A percentile compares a stretch with the other conserved stretches of the same genome.
These are phyloP conservation scores for Cladophialophora immunda DNA, from an alignment of 2,329 filamentous ascomycete genomes.

Conservation along the genomic window DNA sequence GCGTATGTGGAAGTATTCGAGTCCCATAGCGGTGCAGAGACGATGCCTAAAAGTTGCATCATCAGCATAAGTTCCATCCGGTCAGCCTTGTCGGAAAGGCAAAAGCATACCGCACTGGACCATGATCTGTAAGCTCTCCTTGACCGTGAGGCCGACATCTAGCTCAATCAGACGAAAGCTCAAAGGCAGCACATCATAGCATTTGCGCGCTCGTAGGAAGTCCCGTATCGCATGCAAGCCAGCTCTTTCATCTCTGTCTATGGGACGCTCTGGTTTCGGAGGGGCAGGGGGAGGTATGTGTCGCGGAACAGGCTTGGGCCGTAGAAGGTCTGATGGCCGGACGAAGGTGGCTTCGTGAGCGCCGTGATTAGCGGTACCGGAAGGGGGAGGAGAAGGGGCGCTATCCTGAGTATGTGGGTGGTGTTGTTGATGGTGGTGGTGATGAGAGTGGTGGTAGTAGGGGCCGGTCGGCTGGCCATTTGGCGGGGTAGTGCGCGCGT, in stretches of 20 bases:
- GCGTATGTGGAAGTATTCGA: conserved; percentile 92
- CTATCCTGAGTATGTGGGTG: conserved; percentile 34
- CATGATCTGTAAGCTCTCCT: conserved; percentile 94
- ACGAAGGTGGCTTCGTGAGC: conserved; percentile 58
- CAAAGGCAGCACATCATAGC: conserved; percentile 95
- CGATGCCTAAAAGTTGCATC: conserved; percentile 73
- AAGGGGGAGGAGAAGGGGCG: conserved; percentile 26
- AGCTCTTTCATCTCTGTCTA: conserved; percentile 59
- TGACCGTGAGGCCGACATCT: conserved; percentile 92
- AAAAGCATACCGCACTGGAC: conserved; percentile 81
- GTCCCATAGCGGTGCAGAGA: conserved; percentile 97
- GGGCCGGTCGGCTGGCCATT: conserved; percentile 23
- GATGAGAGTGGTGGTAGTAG: conserved; percentile 32
- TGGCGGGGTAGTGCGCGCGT: conserved; percentile 19
- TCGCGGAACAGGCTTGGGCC: conserved; percentile 49
- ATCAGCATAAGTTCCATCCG: conserved; percentile 14
- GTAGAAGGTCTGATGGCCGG: conserved; percentile 59
- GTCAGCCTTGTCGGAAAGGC: conserved; percentile 22
- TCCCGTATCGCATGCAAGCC: conserved; percentile 81
- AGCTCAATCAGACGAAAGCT: conserved; percentile 96
- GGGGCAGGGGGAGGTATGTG: conserved; percentile 55
- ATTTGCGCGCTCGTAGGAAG: conserved; percentile 94
- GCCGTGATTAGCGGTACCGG: conserved; percentile 22
- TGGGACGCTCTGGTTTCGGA: conserved; percentile 53
- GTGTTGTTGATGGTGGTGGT: conserved; percentile 29